Evolutionary conservation across 2,329 filamentous ascomycete genomes (phyloP).

Genomic region (Colletotrichum karsti): DNA sequence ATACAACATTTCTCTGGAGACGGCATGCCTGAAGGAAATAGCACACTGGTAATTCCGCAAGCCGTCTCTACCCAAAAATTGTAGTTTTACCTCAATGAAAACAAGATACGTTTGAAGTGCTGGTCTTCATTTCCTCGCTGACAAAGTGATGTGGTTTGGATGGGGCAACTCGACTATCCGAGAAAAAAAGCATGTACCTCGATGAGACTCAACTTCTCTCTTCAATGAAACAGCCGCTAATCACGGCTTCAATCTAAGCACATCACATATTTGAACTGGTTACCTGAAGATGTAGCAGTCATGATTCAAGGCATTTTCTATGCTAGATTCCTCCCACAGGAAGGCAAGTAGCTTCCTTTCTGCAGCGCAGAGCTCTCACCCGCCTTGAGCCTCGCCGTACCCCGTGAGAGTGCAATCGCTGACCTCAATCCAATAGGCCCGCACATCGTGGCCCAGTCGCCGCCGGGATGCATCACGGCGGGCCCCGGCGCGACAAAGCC

Average conservation of each 20-base stretch:
- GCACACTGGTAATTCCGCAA: not conserved
- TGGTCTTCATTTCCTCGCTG: not conserved
- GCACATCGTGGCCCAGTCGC: constrained; percentile 70
- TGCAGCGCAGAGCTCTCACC: too few relatives aligned
- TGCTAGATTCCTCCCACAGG: constrained; percentile 72
- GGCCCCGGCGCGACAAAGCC: constrained; percentile 51
- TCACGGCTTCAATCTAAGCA: not conserved
- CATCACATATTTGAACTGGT: not conserved
- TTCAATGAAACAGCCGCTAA: not conserved
- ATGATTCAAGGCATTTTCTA: constrained; percentile 80
- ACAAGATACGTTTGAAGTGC: too few relatives aligned
- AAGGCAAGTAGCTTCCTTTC: constrained; percentile 61
- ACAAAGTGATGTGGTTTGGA: not conserved
- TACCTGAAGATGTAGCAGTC: constrained; percentile 29
- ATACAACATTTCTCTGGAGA: not conserved
- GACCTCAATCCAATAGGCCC: constrained; percentile 54
- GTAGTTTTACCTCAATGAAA: not conserved
- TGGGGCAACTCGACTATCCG: not conserved
- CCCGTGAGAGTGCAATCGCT: not conserved
- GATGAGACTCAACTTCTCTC: not conserved
- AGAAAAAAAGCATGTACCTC: constrained; percentile 5
- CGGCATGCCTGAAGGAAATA: not conserved
- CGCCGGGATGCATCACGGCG: constrained; percentile 68
- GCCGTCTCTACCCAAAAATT: not conserved
- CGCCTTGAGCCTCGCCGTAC: not conserved